These are phyloP conservation scores for Craterostigma plantagineum DNA, from an alignment of 257 asterid species.

Conservation along the genomic window DNA sequence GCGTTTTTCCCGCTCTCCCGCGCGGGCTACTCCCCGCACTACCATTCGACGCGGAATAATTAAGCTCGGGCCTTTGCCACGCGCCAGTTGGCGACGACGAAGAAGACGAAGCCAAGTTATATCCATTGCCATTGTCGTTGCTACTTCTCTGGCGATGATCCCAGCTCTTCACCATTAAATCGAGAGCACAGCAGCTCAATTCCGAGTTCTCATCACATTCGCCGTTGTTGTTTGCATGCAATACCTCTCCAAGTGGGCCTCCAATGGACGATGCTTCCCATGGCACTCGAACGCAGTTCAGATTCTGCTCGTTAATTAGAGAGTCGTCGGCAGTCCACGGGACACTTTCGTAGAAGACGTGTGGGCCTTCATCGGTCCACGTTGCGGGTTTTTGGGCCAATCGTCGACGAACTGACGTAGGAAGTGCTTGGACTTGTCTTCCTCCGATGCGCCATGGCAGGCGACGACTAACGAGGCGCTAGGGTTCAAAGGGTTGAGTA, in stretches of 20 bases:
- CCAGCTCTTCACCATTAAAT: slow-evolving; percentile 40
- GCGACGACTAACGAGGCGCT: slow-evolving; percentile 12
- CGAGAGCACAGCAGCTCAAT: slow-evolving; percentile 26
- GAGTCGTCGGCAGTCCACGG: too few species aligned
- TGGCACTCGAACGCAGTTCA: too few species aligned
- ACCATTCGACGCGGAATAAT: slow-evolving; percentile 64
- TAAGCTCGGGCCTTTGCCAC: slow-evolving; percentile 45
- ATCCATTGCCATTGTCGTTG: too few species aligned
- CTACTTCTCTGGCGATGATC: slow-evolving; percentile 17
- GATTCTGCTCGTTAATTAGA: too few species aligned
- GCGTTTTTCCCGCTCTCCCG: slow-evolving; percentile 19
- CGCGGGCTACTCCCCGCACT: too few species aligned
- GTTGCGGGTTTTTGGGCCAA: slow-evolving; percentile 20
- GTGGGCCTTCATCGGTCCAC: too few species aligned
- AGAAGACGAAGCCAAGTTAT: background rate
- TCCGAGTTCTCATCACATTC: slow-evolving; percentile 18
- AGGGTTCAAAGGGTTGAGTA: slow-evolving; percentile 53
- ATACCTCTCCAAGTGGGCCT: slow-evolving; percentile 89
- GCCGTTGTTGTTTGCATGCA: slow-evolving; percentile 26
- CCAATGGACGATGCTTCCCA: slow-evolving; percentile 75
- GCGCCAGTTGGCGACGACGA: slow-evolving; percentile 80
- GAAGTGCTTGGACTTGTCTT: slow-evolving; percentile 16
- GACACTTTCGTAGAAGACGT: too few species aligned
- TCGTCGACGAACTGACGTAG: slow-evolving; percentile 62
- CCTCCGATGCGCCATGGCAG: too few species aligned